Base-by-base conservation (phyloP, 257 asterid species). In the Solanum ossicruentum region DNA sequence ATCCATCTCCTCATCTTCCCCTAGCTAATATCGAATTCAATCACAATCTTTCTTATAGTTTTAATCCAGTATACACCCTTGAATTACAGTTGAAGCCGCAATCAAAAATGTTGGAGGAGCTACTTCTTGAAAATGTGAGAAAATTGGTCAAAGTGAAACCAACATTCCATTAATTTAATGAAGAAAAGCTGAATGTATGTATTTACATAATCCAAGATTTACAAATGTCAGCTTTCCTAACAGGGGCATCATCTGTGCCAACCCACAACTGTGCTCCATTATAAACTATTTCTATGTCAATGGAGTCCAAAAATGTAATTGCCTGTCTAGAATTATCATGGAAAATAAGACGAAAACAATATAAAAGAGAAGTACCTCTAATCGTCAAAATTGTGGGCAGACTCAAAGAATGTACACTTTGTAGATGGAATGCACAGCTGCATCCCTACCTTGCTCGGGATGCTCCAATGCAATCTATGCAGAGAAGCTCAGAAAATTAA, bases 151-250 rank as follows among this genome's bases (percentile, higher is more conserved):
- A 23, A 77, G 51, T 7, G 82, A 60, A 81, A 81, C 75, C 23
- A 45, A n/a, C 12, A 43, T n/a, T 57, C 73, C 12, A 16, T 21
- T 11, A 12, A 66, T 84, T 23, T 23, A 84, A 57, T 66, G 23
- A 54, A 7, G 60, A 26, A 81, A 80, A 36, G 82, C 88, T 86
- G 88, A 89, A 88, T 84, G 91, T 91, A 88, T 84, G 91, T 91
- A 92, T 93, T 54, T 93, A 93, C 95, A 93, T 81, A 61, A 90
- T 89, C 89, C 94, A 91, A 91, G 91, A 87, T 87, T 90, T 86
- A 91, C 94, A 89, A 89, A 66, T 67, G 45, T 88, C 90, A 52
- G 83, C 83, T 78, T 51, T 52, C 83, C 66, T 52, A 90, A 52
- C 66, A 10, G 82, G 45, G 63, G 83, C 83, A 52, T 77, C 82